phyloP scores from a whole-genome alignment of 129 eudicot species.

The Pittosporum tobira region DNA sequence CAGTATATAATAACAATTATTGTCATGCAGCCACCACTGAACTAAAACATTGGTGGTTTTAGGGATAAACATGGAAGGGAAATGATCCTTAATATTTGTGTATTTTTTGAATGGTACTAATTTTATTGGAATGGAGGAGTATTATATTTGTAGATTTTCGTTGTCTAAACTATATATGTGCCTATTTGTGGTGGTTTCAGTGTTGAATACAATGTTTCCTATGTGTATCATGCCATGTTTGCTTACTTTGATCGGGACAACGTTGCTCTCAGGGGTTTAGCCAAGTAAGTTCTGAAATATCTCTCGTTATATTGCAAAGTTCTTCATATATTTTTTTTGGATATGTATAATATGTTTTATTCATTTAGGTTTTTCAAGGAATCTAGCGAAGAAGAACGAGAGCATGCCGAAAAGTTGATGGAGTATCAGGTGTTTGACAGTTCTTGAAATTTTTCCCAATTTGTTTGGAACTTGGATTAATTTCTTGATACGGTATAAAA shows the following conservation, averaged over 20 bases:
- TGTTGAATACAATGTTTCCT: slow-evolving; percentile 93
- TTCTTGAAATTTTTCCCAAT: not conserved
- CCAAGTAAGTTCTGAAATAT: slow-evolving; percentile 47
- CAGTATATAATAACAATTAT: too few relatives aligned
- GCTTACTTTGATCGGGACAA: slow-evolving; percentile 95
- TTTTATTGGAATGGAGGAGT: too few relatives aligned
- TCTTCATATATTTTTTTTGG: not conserved
- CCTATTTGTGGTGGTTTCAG: slow-evolving; percentile 31
- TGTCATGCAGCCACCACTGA: too few relatives aligned
- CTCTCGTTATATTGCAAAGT: not conserved
- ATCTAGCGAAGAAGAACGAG: slow-evolving; percentile 87
- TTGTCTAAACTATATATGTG: slow-evolving; percentile 1
- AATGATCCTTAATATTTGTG: not conserved
- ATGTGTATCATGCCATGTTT: slow-evolving; percentile 87
- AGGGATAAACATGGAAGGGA: too few relatives aligned
- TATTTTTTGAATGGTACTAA: too few relatives aligned
- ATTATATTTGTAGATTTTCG: slow-evolving; percentile 6
- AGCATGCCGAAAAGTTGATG: slow-evolving; percentile 90
- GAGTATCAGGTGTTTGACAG: slow-evolving; percentile 74
- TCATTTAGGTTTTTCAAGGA: slow-evolving; percentile 71
- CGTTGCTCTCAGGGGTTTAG: slow-evolving; percentile 88
- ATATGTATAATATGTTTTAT: not conserved
- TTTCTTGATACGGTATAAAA: not conserved
- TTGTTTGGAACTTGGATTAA: not conserved
- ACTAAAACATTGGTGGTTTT: too few relatives aligned